Evolutionary conservation across 2,329 filamentous ascomycete genomes (phyloP), one percentile per base, ranked within the genome.

Genomic region (Tothia fuscella): DNA sequence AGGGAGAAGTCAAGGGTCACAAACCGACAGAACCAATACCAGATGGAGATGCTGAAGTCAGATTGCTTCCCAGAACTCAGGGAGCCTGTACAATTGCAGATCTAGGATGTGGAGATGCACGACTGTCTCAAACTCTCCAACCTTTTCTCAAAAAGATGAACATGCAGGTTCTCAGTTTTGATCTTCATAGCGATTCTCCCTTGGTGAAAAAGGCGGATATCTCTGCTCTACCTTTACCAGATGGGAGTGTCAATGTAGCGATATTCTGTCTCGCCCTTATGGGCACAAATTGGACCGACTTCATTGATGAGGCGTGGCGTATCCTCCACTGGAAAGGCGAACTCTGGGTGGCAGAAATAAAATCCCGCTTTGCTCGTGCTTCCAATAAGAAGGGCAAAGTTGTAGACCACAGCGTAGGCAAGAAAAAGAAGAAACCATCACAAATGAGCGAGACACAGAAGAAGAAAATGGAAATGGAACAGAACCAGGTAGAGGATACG

Each of bases 201-300:
- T 73, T 87, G 16, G 82, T 98, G 48, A 94, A 84, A 1, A 77
- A 80, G 47, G 87, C 91, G 12, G 91, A 98, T 62, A 91, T 96
- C 40, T 81, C 87, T 22, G 74, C 81, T 46, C 67, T 98, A 2
- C 89, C 89, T 0, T 66, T 94, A 0, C 67, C 68, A 4, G 78
- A 88, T 50, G 80, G 77, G 33, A 78, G 74, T 47, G 78, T 87
- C 47, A 87, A 98, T 59, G 72, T 98, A 4, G 84, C 84, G 37
- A 80, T 98, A 51, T 96, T 96, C 68, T 98, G 91, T 61, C 73
- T 98, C 24, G 91, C 89, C 38, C 75, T 98, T 45, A 98, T 98
- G 91, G 91, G 91, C 56, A 98, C 91, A 42, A 98, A 98, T 65
- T 98, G 91, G 89, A 74, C 93, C 41, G 80, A 86, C 52, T 96